Conservation (phyloP, 2,329 filamentous ascomycete species). For the Scleromitrula shiraiana region DNA sequence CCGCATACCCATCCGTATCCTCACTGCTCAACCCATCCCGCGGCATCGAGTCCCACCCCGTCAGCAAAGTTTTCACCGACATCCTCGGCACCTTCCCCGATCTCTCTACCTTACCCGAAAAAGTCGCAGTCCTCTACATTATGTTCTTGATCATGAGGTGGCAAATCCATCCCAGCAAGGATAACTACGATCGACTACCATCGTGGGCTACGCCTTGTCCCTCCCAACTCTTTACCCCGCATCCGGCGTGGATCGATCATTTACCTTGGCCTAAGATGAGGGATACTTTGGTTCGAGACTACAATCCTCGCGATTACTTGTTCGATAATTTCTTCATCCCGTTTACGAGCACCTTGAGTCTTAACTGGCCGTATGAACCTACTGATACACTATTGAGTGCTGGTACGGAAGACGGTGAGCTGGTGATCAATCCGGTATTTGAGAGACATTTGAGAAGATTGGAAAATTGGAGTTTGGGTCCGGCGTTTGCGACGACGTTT, state of each 20-base stretch:
- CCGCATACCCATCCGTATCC: constrained; percentile 71
- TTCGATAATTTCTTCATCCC: constrained; percentile 82
- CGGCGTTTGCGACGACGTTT: constrained; percentile 57
- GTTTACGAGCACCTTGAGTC: constrained; percentile 64
- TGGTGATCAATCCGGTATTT: constrained; percentile 80
- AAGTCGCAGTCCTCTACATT: constrained; percentile 71
- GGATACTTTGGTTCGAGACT: constrained; percentile 50
- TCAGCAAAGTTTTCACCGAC: constrained; percentile 80
- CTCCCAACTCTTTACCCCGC: constrained; percentile 56
- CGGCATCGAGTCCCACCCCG: constrained; percentile 57
- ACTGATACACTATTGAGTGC: constrained; percentile 58
- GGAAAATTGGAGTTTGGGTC: constrained; percentile 75
- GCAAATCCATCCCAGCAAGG: constrained; percentile 70
- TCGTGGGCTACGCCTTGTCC: constrained; percentile 61
- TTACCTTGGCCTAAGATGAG: constrained; percentile 73
- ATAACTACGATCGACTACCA: constrained; percentile 73
- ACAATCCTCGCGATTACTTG: constrained; percentile 42
- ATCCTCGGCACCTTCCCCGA: constrained; percentile 78
- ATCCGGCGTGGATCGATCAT: constrained; percentile 78
- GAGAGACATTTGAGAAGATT: constrained; percentile 68
- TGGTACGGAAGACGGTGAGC: constrained; percentile 48
- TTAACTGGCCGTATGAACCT: constrained; percentile 81
- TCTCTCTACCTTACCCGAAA: constrained; percentile 69
- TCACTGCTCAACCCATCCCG: constrained; percentile 66
- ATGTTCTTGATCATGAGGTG: constrained; percentile 87